Conservation (phyloP, 78 protist genomes). For the Isochrysis galbana region DNA sequence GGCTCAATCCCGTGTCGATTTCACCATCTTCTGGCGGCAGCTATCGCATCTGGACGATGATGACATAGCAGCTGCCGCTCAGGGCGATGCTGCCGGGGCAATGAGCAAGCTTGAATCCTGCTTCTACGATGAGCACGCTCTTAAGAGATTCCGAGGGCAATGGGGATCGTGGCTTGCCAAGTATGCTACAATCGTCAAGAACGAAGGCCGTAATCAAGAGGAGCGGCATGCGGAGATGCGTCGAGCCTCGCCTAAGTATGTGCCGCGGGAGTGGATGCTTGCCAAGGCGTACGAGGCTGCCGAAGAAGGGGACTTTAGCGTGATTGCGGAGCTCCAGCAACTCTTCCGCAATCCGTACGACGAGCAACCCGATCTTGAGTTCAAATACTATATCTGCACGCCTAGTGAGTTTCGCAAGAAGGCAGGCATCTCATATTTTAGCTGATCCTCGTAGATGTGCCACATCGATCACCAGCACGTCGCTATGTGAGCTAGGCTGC, state of each 20-base stretch:
- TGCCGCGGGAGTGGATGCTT: conserved; percentile 63
- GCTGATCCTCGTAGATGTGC: conserved; percentile 47
- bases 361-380: conserved; percentile 7
- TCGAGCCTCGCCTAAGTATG: conserved; percentile 36
- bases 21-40: conserved; percentile 40
- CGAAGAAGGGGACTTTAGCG: neutral
- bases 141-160: neutral
- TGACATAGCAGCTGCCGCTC: neutral
- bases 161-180: neutral
- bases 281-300: conserved; percentile 28
- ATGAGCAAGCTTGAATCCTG: neutral
- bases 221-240: neutral
- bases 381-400: conserved; percentile 17
- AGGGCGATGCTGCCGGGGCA: neutral
- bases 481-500: too few species aligned
- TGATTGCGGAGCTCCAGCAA: neutral
- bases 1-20: neutral
- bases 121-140: neutral
- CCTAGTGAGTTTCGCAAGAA: neutral
- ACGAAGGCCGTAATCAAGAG: neutral
- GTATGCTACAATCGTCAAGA: neutral
- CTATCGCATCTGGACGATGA: neutral
- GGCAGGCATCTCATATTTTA: conserved; percentile 13
- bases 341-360: neutral
- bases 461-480: too few species aligned